phyloP scores from a whole-genome alignment of 2,329 filamentous ascomycete genomes.

The Davidsoniella eucalypti region DNA sequence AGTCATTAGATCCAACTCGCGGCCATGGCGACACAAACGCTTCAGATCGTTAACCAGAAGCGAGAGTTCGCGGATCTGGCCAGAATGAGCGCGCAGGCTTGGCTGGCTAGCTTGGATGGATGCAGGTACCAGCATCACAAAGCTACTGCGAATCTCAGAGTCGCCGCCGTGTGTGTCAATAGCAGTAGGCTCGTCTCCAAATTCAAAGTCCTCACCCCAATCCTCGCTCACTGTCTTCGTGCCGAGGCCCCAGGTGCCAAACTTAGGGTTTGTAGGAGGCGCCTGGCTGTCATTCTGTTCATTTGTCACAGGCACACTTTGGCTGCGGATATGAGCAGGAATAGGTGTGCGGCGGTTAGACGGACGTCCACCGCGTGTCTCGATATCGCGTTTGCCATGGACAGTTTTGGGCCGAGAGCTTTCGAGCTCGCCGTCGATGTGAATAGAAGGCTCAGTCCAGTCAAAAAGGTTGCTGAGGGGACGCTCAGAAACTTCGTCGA shows the following conservation, averaged over 20 bases:
- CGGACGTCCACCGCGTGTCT: conserved; percentile 52
- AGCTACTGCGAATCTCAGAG: conserved; percentile 17
- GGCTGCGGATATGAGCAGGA: conserved; percentile 57
- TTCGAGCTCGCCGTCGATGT: conserved; percentile 43
- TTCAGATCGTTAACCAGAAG: conserved; percentile 71
- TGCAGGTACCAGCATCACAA: conserved; percentile 54
- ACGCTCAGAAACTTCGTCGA: conserved; percentile 24
- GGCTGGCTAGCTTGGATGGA: conserved; percentile 69
- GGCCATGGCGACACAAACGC: conserved; percentile 53
- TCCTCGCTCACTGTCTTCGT: conserved; percentile 69
- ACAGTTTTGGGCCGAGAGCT: conserved; percentile 54
- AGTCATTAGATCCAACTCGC: conserved; percentile 46
- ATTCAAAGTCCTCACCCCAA: conserved; percentile 83
- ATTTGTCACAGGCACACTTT: conserved; percentile 60
- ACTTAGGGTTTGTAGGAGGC: conserved; percentile 35
- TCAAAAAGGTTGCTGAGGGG: conserved; percentile 59
- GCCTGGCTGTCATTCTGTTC: conserved; percentile 34
- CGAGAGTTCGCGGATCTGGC: conserved; percentile 68
- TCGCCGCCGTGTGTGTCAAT: conserved; percentile 22
- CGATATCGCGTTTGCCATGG: conserved; percentile 57
- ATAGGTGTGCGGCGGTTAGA: conserved; percentile 51
- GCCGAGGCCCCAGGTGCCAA: conserved; percentile 68
- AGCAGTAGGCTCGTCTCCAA: conserved; percentile 31
- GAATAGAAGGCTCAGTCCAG: conserved; percentile 51
- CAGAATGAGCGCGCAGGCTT: conserved; percentile 67